These are phyloP conservation scores for Fusarium coicis DNA, from an alignment of 2,329 filamentous ascomycete species.

Conservation along the genomic window DNA sequence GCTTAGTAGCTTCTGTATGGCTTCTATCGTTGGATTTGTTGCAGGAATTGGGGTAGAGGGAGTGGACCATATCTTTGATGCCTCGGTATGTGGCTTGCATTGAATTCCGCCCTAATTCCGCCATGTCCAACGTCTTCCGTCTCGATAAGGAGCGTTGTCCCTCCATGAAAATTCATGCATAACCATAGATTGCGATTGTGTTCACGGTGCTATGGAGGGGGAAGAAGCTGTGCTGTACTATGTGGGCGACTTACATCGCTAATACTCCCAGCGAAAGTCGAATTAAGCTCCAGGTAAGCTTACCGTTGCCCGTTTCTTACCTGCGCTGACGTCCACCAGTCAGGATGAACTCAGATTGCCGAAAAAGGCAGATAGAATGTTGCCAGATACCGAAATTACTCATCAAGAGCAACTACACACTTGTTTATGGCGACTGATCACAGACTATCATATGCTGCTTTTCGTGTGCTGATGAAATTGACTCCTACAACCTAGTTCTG, in stretches of 20 bases:
- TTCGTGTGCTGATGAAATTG: neutral
- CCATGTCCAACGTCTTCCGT: neutral
- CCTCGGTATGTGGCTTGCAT: neutral
- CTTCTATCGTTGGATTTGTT: neutral
- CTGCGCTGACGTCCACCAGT: constrained; percentile 4
- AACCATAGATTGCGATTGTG: neutral
- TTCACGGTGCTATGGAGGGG: accelerated
- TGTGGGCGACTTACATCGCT: neutral
- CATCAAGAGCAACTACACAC: neutral
- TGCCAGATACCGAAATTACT: neutral
- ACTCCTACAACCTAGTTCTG: neutral
- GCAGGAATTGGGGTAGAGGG: neutral
- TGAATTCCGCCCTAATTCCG: neutral
- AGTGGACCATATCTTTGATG: neutral
- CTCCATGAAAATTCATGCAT: neutral
- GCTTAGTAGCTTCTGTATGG: neutral
- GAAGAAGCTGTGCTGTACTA: neutral
- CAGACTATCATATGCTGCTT: neutral
- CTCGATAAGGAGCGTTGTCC: neutral
- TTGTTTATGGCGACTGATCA: accelerated
- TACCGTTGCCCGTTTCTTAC: constrained; percentile 1
- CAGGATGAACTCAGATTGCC: neutral
- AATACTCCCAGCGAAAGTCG: neutral
- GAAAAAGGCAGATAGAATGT: neutral
- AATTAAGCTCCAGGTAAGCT: constrained; percentile 10